Evolutionary conservation across 768 basidiomycete species (phyloP), one percentile per base, ranked within the genome.

Genomic region (Pulveroboletus ravenelii): DNA sequence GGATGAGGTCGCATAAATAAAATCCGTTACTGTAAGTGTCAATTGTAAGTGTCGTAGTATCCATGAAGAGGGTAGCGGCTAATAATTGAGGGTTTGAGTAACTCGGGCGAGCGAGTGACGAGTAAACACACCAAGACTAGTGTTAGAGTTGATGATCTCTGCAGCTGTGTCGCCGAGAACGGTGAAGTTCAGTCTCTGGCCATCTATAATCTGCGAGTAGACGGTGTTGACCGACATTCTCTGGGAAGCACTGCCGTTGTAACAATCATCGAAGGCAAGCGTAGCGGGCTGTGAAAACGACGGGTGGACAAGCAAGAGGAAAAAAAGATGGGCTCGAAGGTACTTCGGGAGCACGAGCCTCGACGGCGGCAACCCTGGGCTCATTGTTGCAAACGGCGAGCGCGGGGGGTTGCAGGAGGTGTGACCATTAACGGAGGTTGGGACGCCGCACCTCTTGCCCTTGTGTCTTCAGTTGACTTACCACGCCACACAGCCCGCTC

Each of bases 11-110:
- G 68, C 95, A 98, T 54, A 97, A 74, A 62, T 78, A 90, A 3
- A 85, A 80, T 53, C 79, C 80, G 56, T 86, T 85, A 41, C 75
- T 76, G 68, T 78, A 87, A 53, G 86, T 79, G 54, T 76, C 77
- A 58, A 94, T 80, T 3, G 93, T 92, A 44, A 94, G 79, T 18
- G 93, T 79, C 47, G 81, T 77, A 2, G 89, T 85, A 10, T 88
- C 82, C 39, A 85, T 87, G 72, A 95, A 94, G 37, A 96, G 78
- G 8, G 93, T 96, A 15, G 93, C 91, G 86, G 51, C 52, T 64
- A 38, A 43, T 29, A 31, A 31, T 10, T 31, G 45, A 44, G 60
- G 54, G 12, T 2, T 18, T 53, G 41, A 56, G 49, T 31, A 45
- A 10, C 36, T 45, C 45, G 35, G n/a, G 38, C 30, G 49, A 32